Evolutionary conservation across 1,139 yeast genomes (phyloP).

Genomic region (Magnusiomyces suaveolens): DNA sequence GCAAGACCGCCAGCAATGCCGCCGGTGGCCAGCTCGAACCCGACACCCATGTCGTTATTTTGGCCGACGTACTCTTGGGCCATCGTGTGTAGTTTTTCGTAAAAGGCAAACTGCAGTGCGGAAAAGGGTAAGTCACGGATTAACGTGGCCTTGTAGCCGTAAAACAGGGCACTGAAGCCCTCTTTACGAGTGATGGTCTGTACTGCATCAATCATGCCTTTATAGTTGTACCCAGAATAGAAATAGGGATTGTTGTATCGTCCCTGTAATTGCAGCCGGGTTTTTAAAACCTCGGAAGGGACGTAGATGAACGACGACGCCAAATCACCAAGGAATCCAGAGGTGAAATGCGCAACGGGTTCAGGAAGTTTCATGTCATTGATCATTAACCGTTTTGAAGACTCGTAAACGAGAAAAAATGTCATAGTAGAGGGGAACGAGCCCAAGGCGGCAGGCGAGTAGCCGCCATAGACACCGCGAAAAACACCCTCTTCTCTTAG

Average conservation of each 20-base stretch:
- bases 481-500: slow-evolving; percentile 72
- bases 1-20: slow-evolving; percentile 97
- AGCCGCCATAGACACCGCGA: slow-evolving; percentile 86
- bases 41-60: slow-evolving; percentile 38
- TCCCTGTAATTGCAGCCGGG: slow-evolving; percentile 88
- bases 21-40: slow-evolving; percentile 71
- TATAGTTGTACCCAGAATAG: slow-evolving; percentile 77
- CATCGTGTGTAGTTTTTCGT: slow-evolving; percentile 54
- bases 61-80: slow-evolving; percentile 31
- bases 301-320: slow-evolving; percentile 88
- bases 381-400: slow-evolving; percentile 60
- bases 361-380: slow-evolving; percentile 56
- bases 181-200: slow-evolving; percentile 53
- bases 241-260: slow-evolving; percentile 70
- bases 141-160: slow-evolving; percentile 88
- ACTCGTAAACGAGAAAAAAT: slow-evolving; percentile 85
- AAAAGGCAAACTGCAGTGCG: slow-evolving; percentile 91
- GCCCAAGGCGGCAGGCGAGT: slow-evolving; percentile 83
- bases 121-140: slow-evolving; percentile 89
- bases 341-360: slow-evolving; percentile 65
- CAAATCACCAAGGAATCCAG: slow-evolving; percentile 87
- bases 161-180: slow-evolving; percentile 67
- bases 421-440: slow-evolving; percentile 82
- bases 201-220: slow-evolving; percentile 56
- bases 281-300: slow-evolving; percentile 94